phyloP scores from a whole-genome alignment of 495 filamentous ascomycete genomes.

The Aspergillus indologenus region DNA sequence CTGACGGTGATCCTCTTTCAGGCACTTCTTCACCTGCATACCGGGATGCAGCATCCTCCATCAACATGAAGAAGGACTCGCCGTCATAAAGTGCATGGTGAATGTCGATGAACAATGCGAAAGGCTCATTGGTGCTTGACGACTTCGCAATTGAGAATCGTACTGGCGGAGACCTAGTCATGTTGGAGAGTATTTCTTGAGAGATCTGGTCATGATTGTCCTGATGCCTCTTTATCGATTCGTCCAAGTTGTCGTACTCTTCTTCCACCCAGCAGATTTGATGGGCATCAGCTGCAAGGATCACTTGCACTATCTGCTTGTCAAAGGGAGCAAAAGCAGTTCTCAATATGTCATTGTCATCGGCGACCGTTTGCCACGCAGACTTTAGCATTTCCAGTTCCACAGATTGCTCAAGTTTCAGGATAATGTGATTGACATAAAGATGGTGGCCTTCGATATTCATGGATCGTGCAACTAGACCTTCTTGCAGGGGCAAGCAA shows the following conservation, averaged over 20 bases:
- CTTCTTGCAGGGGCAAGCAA: slow-evolving; percentile 70
- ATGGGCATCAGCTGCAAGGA: slow-evolving; percentile 33
- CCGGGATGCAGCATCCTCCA: slow-evolving; percentile 49
- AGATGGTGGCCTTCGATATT: slow-evolving; percentile 54
- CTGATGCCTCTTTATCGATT: slow-evolving; percentile 9
- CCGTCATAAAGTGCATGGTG: slow-evolving; percentile 85
- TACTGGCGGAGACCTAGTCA: slow-evolving; percentile 25
- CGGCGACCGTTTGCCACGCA: slow-evolving; percentile 53
- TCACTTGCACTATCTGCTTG: slow-evolving; percentile 62
- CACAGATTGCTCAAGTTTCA: slow-evolving; percentile 49
- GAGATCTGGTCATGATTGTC: slow-evolving; percentile 16
- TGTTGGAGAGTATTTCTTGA: slow-evolving; percentile 24
- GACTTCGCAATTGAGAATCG: slow-evolving; percentile 23
- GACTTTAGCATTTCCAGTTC: slow-evolving; percentile 49
- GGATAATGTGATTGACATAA: slow-evolving; percentile 76
- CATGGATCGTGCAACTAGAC: slow-evolving; percentile 72
- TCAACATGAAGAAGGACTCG: slow-evolving; percentile 65
- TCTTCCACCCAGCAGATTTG: slow-evolving; percentile 23
- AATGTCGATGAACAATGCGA: slow-evolving; percentile 29
- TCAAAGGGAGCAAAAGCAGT: slow-evolving; percentile 61
- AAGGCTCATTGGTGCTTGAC: slow-evolving; percentile 8
- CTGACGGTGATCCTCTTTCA: slow-evolving; percentile 22
- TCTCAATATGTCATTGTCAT: slow-evolving; percentile 61
- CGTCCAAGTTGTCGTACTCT: slow-evolving; percentile 15
- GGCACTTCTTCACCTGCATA: slow-evolving; percentile 28